Evolutionary conservation across 768 basidiomycete genomes (phyloP).

Genomic region (Brasilioporus rufonigricans): DNA sequence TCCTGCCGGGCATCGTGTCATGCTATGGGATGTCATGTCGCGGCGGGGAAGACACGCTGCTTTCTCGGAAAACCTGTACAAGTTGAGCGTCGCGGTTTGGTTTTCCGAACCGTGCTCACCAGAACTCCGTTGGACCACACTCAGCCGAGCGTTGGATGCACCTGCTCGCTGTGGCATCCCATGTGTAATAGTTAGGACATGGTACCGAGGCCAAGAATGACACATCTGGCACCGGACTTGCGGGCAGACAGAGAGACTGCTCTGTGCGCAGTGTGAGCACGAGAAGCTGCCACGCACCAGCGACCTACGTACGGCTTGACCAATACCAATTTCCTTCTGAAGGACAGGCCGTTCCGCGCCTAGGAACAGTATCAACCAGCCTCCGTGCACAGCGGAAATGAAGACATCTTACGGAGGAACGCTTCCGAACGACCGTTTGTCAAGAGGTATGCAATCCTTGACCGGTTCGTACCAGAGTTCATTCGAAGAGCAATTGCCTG

Average conservation of each 20-base stretch:
- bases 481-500: conserved; percentile 13
- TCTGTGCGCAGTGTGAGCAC: too few relatives aligned
- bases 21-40: too few relatives aligned
- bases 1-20: too few relatives aligned
- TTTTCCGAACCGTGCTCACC: conserved; percentile 1
- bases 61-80: conserved; percentile 12
- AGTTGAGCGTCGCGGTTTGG: neutral
- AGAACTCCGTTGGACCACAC: too few relatives aligned
- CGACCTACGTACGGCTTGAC: conserved; percentile 12
- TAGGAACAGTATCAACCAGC: too few relatives aligned
- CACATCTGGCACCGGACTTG: neutral
- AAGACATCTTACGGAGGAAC: conserved; percentile 15
- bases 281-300: too few relatives aligned
- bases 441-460: conserved; percentile 8
- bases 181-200: conserved; percentile 7
- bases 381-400: neutral
- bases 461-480: conserved; percentile 17
- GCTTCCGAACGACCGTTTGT: neutral
- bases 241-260: conserved; percentile 14
- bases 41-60: conserved; percentile 12
- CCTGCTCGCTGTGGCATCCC: conserved; percentile 2
- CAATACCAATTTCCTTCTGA: too few relatives aligned
- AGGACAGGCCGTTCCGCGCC: too few relatives aligned
- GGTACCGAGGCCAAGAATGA: too few relatives aligned
- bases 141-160: neutral